These are phyloP conservation scores for Coemansia sp. DNA, from an alignment of 192 early-diverging fungal species.

Conservation along the genomic window DNA sequence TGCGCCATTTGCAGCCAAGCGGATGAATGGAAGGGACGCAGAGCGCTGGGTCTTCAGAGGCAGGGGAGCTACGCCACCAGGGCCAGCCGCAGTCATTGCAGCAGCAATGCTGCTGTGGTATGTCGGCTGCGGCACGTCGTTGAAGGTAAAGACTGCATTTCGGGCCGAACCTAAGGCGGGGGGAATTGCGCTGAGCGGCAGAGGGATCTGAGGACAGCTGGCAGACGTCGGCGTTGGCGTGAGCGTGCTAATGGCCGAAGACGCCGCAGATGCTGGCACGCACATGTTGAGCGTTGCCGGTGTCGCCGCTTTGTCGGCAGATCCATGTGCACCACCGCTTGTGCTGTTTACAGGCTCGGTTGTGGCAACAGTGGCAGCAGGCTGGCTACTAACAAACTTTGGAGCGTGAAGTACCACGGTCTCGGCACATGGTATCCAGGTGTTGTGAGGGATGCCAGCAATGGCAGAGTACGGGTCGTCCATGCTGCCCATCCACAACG, in stretches of 20 bases:
- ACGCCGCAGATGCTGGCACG: slow-evolving; percentile 32
- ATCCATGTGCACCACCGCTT: neutral
- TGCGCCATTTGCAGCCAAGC: slow-evolving; percentile 6
- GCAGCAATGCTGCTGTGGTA: slow-evolving; percentile 23
- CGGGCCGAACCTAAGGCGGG: slow-evolving; percentile 19
- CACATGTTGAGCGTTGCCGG: slow-evolving; percentile 8
- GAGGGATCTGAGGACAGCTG: slow-evolving; percentile 1
- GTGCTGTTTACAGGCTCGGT: neutral
- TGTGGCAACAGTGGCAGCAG: neutral
- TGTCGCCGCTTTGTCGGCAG: neutral
- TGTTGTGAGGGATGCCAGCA: slow-evolving; percentile 28
- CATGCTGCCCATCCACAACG: slow-evolving; percentile 49
- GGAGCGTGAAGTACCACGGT: slow-evolving; percentile 33
- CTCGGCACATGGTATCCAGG: slow-evolving; percentile 39
- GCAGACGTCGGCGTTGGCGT: slow-evolving; percentile 47
- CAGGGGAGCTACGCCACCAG: slow-evolving; percentile 10
- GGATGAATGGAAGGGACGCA: slow-evolving; percentile 50
- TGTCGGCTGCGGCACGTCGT: slow-evolving; percentile 10
- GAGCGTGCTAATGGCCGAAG: slow-evolving; percentile 38
- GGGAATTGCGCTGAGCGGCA: slow-evolving; percentile 7
- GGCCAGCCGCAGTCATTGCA: slow-evolving; percentile 16
- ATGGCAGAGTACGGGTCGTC: slow-evolving; percentile 49
- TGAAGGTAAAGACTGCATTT: slow-evolving; percentile 28
- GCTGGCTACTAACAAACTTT: neutral
- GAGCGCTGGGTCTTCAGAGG: slow-evolving; percentile 51